These are phyloP conservation scores for Scutellaria minor DNA, from an alignment of 257 asterid genomes.

Conservation along the genomic window DNA sequence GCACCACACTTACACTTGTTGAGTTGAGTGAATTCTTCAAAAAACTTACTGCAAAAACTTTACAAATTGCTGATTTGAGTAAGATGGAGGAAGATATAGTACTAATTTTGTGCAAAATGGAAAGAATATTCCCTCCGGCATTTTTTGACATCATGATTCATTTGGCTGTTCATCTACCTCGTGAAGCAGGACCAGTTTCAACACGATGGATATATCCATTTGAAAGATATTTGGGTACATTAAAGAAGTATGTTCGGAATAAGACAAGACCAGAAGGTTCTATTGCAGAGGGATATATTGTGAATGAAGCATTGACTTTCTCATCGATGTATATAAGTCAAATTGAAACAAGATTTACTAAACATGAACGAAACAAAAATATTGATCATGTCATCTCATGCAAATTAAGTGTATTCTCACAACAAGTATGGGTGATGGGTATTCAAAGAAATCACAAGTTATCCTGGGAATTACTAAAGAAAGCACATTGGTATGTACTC, in stretches of 20 bases:
- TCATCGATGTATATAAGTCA: neutral
- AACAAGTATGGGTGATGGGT: neutral
- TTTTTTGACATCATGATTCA: constrained; percentile 10
- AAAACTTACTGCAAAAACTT: neutral
- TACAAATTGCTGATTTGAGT: neutral
- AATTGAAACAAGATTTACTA: neutral
- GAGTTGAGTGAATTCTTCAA: constrained; percentile 8
- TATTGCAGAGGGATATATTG: neutral
- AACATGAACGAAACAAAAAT: neutral
- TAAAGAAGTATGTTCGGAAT: neutral
- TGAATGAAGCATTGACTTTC: neutral
- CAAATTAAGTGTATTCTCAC: too few relatives aligned
- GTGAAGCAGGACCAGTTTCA: neutral
- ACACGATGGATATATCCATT: neutral
- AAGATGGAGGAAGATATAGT: neutral
- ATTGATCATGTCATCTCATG: too few relatives aligned
- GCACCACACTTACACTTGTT: neutral
- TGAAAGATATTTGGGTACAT: neutral
- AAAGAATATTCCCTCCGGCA: neutral
- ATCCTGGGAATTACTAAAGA: neutral
- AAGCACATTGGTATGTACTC: neutral
- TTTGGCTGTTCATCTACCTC: neutral
- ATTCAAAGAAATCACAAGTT: neutral
- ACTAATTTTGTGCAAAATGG: neutral
- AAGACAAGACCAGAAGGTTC: neutral